Conservation (phyloP, 139 green algal genomes). For the Micromonas commoda region DNA sequence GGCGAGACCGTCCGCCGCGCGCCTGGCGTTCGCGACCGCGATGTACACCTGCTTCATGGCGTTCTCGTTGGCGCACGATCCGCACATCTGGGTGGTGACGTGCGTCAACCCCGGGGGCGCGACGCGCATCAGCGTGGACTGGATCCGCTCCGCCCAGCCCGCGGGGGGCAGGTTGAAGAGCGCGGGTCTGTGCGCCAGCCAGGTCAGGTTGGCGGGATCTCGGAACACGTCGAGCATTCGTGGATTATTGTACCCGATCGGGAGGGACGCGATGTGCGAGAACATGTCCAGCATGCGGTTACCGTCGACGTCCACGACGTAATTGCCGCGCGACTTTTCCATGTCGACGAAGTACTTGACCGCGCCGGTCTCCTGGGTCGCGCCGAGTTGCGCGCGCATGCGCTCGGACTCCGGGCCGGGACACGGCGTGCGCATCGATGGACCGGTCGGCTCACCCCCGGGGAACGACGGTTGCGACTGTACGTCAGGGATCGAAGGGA, state of each 20-base stretch:
- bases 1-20: not conserved
- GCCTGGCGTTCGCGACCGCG: slow-evolving; percentile 1
- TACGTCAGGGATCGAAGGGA: too few species aligned
- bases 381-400: not conserved
- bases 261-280: slow-evolving; percentile 18
- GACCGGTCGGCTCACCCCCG: not conserved
- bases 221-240: not conserved
- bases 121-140: not conserved
- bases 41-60: slow-evolving; percentile 18
- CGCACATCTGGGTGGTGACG: slow-evolving; percentile 8
- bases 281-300: slow-evolving; percentile 10
- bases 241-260: slow-evolving; percentile 14
- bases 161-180: not conserved
- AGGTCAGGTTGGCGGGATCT: not conserved
- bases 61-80: slow-evolving; percentile 16
- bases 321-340: not conserved
- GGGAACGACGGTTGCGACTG: not conserved
- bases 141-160: not conserved
- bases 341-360: not conserved
- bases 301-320: slow-evolving; percentile 10
- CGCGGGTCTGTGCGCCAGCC: slow-evolving; percentile 1
- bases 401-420: not conserved
- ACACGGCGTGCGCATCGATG: not conserved
- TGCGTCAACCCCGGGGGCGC: not conserved
- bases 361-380: not conserved